A percentile compares a stretch with the other conserved stretches of the same genome.
Evolutionary conservation across 495 filamentous ascomycete genomes (phyloP).

Genomic region (Xylaria acuta): DNA sequence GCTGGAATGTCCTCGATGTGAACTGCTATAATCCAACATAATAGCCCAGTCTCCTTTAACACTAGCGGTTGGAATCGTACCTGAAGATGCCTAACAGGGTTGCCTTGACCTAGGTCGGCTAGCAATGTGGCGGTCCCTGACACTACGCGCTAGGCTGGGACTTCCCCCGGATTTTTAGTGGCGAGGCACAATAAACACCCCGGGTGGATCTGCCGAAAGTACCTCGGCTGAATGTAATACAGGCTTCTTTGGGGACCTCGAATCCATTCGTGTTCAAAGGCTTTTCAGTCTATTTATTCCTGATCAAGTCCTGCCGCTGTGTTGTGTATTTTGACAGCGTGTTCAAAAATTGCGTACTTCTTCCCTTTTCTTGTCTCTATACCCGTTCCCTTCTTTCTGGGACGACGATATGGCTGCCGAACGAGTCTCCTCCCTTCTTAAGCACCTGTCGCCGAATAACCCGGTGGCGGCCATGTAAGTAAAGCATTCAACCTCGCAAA

Average conservation of each 20-base stretch:
- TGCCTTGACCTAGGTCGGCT: neutral
- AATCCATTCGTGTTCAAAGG: neutral
- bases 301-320: neutral
- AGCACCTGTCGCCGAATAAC: conserved; percentile 77
- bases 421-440: conserved; percentile 84
- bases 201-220: conserved; percentile 27
- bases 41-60: neutral
- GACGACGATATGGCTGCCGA: conserved; percentile 76
- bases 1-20: neutral
- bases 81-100: conserved; percentile 9
- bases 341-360: neutral
- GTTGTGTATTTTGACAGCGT: neutral
- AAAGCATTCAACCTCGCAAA: neutral
- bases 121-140: neutral
- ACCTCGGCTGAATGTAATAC: conserved; percentile 22
- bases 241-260: neutral
- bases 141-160: neutral
- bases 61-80: neutral
- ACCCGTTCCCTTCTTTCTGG: neutral
- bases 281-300: neutral
- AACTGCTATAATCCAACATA: neutral
- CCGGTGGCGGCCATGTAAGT: conserved; percentile 79
- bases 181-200: neutral
- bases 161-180: conserved; percentile 14
- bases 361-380: neutral